Evolutionary conservation across 805 yeast species (phyloP).

Genomic region (Starmerella floricola): DNA sequence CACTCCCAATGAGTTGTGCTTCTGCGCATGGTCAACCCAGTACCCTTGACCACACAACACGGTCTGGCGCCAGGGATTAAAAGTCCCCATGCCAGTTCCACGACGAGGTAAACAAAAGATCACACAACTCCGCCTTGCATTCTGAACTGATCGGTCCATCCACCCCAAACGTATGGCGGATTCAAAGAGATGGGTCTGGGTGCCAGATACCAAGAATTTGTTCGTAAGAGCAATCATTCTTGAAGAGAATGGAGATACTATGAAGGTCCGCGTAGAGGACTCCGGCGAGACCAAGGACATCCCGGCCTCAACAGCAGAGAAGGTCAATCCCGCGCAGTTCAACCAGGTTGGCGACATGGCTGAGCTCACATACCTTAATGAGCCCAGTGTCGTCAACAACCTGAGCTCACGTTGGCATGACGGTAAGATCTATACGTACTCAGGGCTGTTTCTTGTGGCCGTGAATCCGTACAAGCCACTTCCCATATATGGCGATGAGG

Average conservation of each 20-base stretch:
- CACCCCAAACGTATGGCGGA: conserved; percentile 26
- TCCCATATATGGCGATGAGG: conserved; percentile 54
- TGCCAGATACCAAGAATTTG: conserved; percentile 45
- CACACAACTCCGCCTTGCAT: neutral
- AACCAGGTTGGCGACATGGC: conserved; percentile 93
- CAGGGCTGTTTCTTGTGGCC: conserved; percentile 91
- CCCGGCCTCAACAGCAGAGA: conserved; percentile 35
- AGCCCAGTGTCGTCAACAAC: conserved; percentile 88
- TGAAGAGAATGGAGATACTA: conserved; percentile 16
- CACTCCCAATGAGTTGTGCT: no score
- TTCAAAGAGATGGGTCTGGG: conserved; percentile 56
- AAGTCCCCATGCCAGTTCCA: conserved; percentile 3
- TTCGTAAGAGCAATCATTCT: conserved; percentile 36
- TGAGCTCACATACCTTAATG: conserved; percentile 83
- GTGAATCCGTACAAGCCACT: conserved; percentile 78
- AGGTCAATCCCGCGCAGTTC: conserved; percentile 79
- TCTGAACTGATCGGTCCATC: neutral
- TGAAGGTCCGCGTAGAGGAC: conserved; percentile 31
- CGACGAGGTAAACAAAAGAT: neutral
- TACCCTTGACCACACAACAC: neutral
- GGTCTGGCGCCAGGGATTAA: no score
- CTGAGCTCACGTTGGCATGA: conserved; percentile 61
- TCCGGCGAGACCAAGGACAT: conserved; percentile 31
- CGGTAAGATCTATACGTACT: conserved; percentile 80
- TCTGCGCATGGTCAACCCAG: no score